phyloP scores from a whole-genome alignment of 305 asterid genomes.

The Fraxinus velutina region DNA sequence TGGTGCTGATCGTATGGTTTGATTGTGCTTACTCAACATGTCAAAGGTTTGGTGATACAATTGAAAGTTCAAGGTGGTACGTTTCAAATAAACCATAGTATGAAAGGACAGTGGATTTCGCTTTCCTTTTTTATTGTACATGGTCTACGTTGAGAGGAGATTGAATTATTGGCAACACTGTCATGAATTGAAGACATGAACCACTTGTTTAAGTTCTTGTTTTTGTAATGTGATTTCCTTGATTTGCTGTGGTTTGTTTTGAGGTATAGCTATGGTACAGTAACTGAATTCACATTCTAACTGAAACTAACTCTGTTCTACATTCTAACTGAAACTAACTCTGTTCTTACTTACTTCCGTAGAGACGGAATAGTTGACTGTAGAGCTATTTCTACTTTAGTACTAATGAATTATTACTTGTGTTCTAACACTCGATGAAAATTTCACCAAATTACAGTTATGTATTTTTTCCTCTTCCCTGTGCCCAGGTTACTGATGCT shows the following conservation, averaged over 20 bases:
- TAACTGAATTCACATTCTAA: background rate
- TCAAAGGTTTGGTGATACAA: background rate
- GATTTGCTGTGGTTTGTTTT: background rate
- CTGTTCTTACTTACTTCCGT: background rate
- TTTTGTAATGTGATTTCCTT: background rate
- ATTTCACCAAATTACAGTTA: constrained; percentile 12
- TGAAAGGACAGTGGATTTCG: background rate
- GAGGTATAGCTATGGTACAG: background rate
- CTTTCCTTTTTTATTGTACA: background rate
- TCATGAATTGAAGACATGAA: background rate
- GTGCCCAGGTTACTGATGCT: constrained; percentile 85
- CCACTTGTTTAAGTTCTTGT: background rate
- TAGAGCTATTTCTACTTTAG: constrained; percentile 4
- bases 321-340: background rate
- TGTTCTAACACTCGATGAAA: background rate
- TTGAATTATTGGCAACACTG: background rate
- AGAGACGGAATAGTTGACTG: background rate
- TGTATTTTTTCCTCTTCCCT: constrained; percentile 20
- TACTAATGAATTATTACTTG: background rate
- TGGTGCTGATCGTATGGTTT: background rate
- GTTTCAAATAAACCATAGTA: background rate
- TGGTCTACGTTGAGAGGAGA: background rate
- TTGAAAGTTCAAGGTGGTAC: background rate
- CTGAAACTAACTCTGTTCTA: background rate
- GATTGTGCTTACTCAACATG: background rate